Evolutionary conservation across 345 rosid species (phyloP).

Genomic region (Brassica nigra): DNA sequence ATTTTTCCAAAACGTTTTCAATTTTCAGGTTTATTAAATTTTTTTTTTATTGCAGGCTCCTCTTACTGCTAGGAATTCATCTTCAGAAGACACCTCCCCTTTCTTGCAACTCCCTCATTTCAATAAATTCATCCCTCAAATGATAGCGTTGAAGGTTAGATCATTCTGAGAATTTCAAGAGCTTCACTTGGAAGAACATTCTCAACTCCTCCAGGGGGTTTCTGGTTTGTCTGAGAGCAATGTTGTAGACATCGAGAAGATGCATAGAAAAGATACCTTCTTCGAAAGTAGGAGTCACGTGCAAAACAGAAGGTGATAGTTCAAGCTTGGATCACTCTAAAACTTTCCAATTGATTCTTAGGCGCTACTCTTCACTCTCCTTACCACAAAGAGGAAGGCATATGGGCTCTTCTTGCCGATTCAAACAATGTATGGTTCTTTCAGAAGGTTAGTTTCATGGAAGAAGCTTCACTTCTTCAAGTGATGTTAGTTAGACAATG

Average conservation of each 20-base stretch:
- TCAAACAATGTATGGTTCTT: constrained; percentile 79
- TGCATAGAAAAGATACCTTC: constrained; percentile 86
- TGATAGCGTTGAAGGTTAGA: constrained; percentile 58
- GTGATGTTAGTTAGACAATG: no score
- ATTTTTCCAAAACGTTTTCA: no score
- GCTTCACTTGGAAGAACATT: constrained; percentile 62
- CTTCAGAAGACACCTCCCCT: no score
- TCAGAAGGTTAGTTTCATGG: constrained; percentile 90
- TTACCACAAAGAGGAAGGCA: constrained; percentile 85
- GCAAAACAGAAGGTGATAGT: constrained; percentile 93
- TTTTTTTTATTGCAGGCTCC: constrained; percentile 64
- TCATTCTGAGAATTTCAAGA: constrained; percentile 67
- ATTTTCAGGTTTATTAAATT: neutral
- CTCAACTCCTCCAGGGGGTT: constrained; percentile 60
- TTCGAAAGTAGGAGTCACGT: constrained; percentile 56
- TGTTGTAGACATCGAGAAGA: constrained; percentile 65
- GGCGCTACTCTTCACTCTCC: constrained; percentile 87
- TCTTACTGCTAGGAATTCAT: no score
- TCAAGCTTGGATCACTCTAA: constrained; percentile 82
- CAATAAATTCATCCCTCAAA: constrained; percentile 61
- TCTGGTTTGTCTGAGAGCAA: constrained; percentile 68
- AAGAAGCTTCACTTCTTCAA: constrained; percentile 80
- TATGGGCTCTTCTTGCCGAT: constrained; percentile 88
- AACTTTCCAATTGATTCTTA: constrained; percentile 66
- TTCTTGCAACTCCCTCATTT: constrained; percentile 45